Conservation (phyloP, 2,329 filamentous ascomycete species). For the Fusarium nisikadoi region DNA sequence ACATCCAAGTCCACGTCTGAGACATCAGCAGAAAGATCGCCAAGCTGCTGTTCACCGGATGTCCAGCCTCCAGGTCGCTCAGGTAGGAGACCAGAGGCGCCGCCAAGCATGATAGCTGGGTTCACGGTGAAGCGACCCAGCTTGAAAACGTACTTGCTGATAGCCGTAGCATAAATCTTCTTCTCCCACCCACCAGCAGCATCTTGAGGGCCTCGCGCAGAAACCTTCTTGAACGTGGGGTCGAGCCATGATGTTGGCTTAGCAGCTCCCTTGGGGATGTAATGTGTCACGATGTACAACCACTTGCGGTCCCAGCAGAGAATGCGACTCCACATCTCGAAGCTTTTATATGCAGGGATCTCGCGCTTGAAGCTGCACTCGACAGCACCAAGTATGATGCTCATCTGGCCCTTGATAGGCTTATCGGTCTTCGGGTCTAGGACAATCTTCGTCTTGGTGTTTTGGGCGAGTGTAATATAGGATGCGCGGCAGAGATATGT, state of each 20-base stretch:
- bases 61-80: slow-evolving; percentile 74
- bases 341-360: slow-evolving; percentile 74
- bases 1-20: slow-evolving; percentile 49
- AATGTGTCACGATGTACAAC: slow-evolving; percentile 81
- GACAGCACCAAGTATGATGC: slow-evolving; percentile 77
- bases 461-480: slow-evolving; percentile 62
- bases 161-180: slow-evolving; percentile 75
- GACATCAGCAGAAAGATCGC: slow-evolving; percentile 52
- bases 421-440: slow-evolving; percentile 58
- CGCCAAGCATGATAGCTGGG: slow-evolving; percentile 78
- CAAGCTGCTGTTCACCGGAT: slow-evolving; percentile 56
- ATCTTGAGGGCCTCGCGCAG: slow-evolving; percentile 53
- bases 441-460: slow-evolving; percentile 62
- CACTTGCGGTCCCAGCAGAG: slow-evolving; percentile 84
- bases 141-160: slow-evolving; percentile 87
- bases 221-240: slow-evolving; percentile 55
- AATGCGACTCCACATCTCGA: slow-evolving; percentile 78
- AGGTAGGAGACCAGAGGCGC: slow-evolving; percentile 77
- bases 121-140: slow-evolving; percentile 84
- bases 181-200: slow-evolving; percentile 63
- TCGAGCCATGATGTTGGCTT: slow-evolving; percentile 65
- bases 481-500: slow-evolving; percentile 72
- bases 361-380: slow-evolving; percentile 79
- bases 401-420: slow-evolving; percentile 64
- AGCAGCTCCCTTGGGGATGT: slow-evolving; percentile 71